Evolutionary conservation across 1,139 yeast species (phyloP), one percentile per base, ranked within the genome.

Genomic region (Taphrina flavorubra): DNA sequence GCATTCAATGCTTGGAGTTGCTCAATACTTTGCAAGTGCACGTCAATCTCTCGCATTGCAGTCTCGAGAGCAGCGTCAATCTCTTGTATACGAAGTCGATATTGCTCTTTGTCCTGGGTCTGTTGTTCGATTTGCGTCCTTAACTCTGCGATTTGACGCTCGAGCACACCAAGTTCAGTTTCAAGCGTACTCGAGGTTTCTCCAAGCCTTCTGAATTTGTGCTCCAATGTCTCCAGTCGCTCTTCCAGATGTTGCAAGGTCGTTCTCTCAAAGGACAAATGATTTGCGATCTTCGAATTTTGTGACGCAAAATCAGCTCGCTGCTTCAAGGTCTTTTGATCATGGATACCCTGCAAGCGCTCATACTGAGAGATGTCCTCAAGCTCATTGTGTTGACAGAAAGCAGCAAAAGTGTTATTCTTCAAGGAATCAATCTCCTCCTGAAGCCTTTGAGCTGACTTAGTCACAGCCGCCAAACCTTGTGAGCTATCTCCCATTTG

Each of bases 261-360:
- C 65, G 84, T 89, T 18, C 76, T 79, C 75, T 89, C 95, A 78
- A 91, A 90, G 16, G 81, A 80, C 39, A 88, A 75, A 34, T 87
- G 89, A 71, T 84, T 87, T 49, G 85, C 81, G 65, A 89, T 78
- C 6, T 86, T 82, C n/a, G 88, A 79, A 37, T 88, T 82, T 49
- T 89, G 87, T 69, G 85, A 85, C 42, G 84, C 79, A 72, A 83
- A 85, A 72, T 86, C 86, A 2, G 89, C 81, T 68, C 88, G 81
- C 76, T 89, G 92, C 72, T 85, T 86, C 0, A 89, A 83, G 69
- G 87, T 84, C 55, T 83, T 82, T 75, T 91, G 83, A 70, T 85
- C 75, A 13, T 85, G 79, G 1, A 86, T 80, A 11, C 94, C 92
- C 70, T 88, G 90, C 36, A 84, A 80, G 59, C 79, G 80, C 76